These are phyloP conservation scores for Eucalyptus tenuipes DNA, from an alignment of 345 rosid genomes.

Conservation along the genomic window DNA sequence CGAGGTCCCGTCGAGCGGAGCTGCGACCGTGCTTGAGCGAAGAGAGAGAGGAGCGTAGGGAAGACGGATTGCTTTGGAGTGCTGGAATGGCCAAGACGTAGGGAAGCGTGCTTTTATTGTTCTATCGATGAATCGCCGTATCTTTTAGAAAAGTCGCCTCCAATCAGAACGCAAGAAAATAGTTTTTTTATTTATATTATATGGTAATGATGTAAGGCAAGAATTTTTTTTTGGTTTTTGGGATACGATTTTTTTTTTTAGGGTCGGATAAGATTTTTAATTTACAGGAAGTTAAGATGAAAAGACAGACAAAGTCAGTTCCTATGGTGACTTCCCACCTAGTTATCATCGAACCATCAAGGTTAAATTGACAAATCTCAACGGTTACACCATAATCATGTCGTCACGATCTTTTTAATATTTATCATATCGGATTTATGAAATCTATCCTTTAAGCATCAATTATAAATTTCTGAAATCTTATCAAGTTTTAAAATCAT, in stretches of 20 bases:
- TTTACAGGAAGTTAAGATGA: not conserved
- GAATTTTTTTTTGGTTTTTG: not conserved
- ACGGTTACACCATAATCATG: too few species aligned
- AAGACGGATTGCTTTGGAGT: not conserved
- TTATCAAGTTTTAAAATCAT: not conserved
- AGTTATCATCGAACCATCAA: not conserved
- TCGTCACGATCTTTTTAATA: not conserved
- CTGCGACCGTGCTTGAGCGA: not conserved
- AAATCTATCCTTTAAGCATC: too few species aligned
- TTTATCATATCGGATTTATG: not conserved
- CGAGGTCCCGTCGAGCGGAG: not conserved
- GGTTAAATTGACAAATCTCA: too few species aligned
- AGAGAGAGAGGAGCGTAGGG: not conserved
- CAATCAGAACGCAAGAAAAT: not conserved
- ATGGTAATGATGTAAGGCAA: not conserved
- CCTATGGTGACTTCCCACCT: not conserved
- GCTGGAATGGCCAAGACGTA: not conserved
- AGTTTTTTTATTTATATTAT: not conserved
- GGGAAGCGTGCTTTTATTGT: not conserved
- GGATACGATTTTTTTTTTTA: not conserved
- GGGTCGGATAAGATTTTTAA: not conserved
- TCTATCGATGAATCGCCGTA: not conserved
- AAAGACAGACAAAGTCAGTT: not conserved
- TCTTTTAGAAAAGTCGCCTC: not conserved
- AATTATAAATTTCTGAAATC: too few species aligned